These are phyloP conservation scores for Penicillium canescens DNA, from an alignment of 495 filamentous ascomycete species.

Conservation along the genomic window DNA sequence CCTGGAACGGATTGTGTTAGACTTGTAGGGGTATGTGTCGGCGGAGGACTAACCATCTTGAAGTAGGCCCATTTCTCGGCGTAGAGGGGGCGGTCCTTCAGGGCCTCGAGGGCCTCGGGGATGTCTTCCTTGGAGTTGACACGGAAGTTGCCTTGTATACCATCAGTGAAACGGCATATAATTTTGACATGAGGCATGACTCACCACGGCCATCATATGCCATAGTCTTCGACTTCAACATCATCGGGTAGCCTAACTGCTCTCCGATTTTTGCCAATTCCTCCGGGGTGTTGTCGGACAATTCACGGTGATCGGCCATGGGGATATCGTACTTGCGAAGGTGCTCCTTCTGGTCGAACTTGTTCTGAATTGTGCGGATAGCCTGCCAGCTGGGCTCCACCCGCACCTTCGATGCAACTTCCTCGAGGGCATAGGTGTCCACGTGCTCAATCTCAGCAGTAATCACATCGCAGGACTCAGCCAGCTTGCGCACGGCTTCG, in stretches of 20 bases:
- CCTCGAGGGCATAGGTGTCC: conserved; percentile 86
- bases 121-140: conserved; percentile 70
- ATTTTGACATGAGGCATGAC: conserved; percentile 4
- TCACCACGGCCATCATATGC: conserved; percentile 87
- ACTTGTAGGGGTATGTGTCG: neutral
- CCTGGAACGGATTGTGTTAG: conserved; percentile 35
- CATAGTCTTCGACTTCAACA: conserved; percentile 91
- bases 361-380: conserved; percentile 92
- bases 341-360: conserved; percentile 88
- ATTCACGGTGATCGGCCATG: conserved; percentile 66
- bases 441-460: conserved; percentile 99
- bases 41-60: conserved; percentile 48
- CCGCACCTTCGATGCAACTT: conserved; percentile 62
- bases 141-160: conserved; percentile 66
- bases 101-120: conserved; percentile 61
- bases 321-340: conserved; percentile 64
- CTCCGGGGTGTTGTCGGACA: conserved; percentile 52
- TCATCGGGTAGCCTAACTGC: conserved; percentile 80
- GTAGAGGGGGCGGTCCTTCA: conserved; percentile 75
- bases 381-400: conserved; percentile 91
- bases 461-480: conserved; percentile 74
- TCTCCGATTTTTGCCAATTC: conserved; percentile 64
- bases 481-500: conserved; percentile 73
- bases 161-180: conserved; percentile 2
- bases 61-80: conserved; percentile 92